A percentile compares a stretch with the other conserved stretches of the same genome.
Evolutionary conservation across 2,329 filamentous ascomycete genomes (phyloP).

Genomic region (Alternaria rosae): DNA sequence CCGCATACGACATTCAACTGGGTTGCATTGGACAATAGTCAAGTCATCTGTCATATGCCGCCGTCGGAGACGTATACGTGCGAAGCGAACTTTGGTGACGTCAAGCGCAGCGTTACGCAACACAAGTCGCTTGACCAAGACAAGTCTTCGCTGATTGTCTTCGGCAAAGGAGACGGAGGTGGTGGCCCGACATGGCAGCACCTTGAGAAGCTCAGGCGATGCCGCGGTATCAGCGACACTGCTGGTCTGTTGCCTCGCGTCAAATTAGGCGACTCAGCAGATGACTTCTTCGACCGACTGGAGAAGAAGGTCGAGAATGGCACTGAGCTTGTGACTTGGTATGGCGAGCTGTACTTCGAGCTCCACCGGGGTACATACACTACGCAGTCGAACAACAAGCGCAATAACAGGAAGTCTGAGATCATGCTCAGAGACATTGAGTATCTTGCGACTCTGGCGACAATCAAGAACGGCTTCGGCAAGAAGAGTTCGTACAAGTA

Average conservation of each 20-base stretch:
- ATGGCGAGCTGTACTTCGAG: constrained; percentile 97
- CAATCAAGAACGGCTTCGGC: constrained; percentile 67
- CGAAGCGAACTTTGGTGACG: constrained; percentile 91
- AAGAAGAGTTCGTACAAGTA: constrained; percentile 73
- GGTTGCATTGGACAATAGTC: constrained; percentile 93
- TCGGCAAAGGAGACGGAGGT: constrained; percentile 95
- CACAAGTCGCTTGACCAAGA: constrained; percentile 98
- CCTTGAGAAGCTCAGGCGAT: constrained; percentile 91
- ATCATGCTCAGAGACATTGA: constrained; percentile 87
- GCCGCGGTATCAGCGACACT: constrained; percentile 89
- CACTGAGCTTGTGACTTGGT: constrained; percentile 89
- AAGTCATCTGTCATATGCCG: constrained; percentile 97
- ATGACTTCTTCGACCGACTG: constrained; percentile 89
- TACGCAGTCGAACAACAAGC: constrained; percentile 96
- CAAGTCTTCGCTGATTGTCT: constrained; percentile 86
- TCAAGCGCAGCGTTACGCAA: constrained; percentile 85
- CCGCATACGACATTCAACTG: constrained; percentile 99
- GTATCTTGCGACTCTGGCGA: constrained; percentile 84
- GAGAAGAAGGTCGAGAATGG: constrained; percentile 75
- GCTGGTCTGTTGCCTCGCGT: constrained; percentile 83
- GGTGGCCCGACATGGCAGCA: constrained; percentile 94
- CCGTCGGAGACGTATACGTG: constrained; percentile 96
- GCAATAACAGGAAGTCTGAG: constrained; percentile 88
- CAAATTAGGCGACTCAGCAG: constrained; percentile 87
- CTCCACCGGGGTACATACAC: constrained; percentile 97